Percentiles rank a stretch among this genome's conserved stretches.
These are phyloP conservation scores for Hysterium pulicare DNA, from an alignment of 2,329 filamentous ascomycete genomes.

Conservation along the genomic window DNA sequence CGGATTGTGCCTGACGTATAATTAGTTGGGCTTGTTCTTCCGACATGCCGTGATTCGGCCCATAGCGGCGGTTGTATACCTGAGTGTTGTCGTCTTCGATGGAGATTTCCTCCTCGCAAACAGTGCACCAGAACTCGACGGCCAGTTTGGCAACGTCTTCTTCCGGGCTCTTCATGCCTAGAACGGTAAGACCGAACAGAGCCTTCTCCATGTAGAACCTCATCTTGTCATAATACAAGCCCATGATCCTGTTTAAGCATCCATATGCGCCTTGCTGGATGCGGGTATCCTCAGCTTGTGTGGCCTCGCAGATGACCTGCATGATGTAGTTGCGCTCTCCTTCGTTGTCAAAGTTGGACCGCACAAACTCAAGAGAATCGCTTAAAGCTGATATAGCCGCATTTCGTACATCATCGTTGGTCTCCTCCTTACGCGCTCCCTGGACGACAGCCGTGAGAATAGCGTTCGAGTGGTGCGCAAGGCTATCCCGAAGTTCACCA, in stretches of 20 bases:
- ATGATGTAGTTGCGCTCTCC: constrained; percentile 99
- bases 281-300: constrained; percentile 82
- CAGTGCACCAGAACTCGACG: constrained; percentile 99
- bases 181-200: constrained; percentile 91
- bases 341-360: constrained; percentile 98
- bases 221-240: constrained; percentile 99
- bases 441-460: constrained; percentile 97
- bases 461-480: constrained; percentile 88
- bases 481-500: constrained; percentile 72
- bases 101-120: constrained; percentile 96
- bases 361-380: constrained; percentile 95
- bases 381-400: constrained; percentile 91
- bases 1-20: constrained; percentile 51
- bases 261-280: constrained; percentile 97
- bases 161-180: constrained; percentile 97
- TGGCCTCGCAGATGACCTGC: constrained; percentile 99
- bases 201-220: constrained; percentile 99
- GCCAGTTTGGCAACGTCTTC: constrained; percentile 98
- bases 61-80: constrained; percentile 43
- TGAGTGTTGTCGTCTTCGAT: constrained; percentile 96
- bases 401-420: constrained; percentile 83
- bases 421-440: constrained; percentile 93
- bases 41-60: constrained; percentile 11
- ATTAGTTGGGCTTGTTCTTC: constrained; percentile 19
- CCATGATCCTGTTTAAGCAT: constrained; percentile 98